Evolutionary conservation across 768 basidiomycete genomes (phyloP), one percentile per base, ranked within the genome.

Genomic region (Pleurotus tuber-regium): DNA sequence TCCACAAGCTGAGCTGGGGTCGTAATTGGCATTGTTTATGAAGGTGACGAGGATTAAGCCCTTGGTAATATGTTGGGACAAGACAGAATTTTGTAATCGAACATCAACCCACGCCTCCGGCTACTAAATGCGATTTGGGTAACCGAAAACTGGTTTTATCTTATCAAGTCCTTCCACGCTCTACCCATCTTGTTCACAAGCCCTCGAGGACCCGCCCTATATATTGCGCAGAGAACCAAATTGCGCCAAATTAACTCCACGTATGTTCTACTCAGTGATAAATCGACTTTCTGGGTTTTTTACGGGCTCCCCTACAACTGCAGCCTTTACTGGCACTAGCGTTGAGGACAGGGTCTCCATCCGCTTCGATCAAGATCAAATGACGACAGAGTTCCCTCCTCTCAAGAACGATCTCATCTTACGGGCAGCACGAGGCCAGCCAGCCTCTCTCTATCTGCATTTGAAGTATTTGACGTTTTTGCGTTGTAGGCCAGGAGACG

Each of bases 331-430:
- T 25, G 41, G 7, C 16, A 25, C 8, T 31, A 31, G 9, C 41
- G 30, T 14, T 14, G 46, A 33, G 16, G 25, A 28, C 43, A 44
- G 43, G 43, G 31, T 48, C 46, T 35, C 46, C n/a, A 44, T 44
- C 28, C 43, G 25, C 24, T 12, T 6, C 43, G 35, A 38, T 38
- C 35, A 38, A 38, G 43, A 44, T 44, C 43, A 54, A 55, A 77
- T 79, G 75, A 36, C 69, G 54, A 55, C 63, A 42, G 63, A 68
- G 3, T 90, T 92, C 59, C 88, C 88, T 9, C 77, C 81, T 36
- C 74, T 96, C 55, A 84, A 85, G 66, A 97, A 98, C 66, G 92
- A 97, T 65, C 76, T 97, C 38, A 62, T 97, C 28, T 67, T 97
- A 43, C 83, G 95, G n/a, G 93, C 95, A 38, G 93, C 93, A 50